phyloP scores from a whole-genome alignment of 257 asterid genomes.

The Petunia secreta region DNA sequence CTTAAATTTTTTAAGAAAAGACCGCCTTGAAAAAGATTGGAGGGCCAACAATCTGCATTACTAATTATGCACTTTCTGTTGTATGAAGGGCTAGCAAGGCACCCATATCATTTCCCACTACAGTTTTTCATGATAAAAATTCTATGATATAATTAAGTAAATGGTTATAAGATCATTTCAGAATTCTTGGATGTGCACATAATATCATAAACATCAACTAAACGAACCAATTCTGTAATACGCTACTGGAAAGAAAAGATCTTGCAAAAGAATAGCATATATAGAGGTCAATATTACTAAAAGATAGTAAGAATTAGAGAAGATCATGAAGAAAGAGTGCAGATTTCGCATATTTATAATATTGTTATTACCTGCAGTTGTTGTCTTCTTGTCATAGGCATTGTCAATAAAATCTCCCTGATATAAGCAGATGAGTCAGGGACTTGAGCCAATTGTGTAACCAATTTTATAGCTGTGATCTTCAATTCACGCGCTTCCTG shows the following conservation, averaged over 20 bases:
- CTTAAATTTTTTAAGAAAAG: too few species aligned
- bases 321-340: not conserved
- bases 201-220: too few species aligned
- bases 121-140: too few species aligned
- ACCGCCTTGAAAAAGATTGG: too few species aligned
- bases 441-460: slow-evolving; percentile 93
- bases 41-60: too few species aligned
- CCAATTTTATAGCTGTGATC: slow-evolving; percentile 63
- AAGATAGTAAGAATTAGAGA: not conserved
- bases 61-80: too few species aligned
- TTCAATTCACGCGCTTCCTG: slow-evolving; percentile 74
- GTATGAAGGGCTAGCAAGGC: too few species aligned
- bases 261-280: not conserved
- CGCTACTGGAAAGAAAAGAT: not conserved
- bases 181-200: too few species aligned
- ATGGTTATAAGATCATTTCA: too few species aligned
- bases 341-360: not conserved
- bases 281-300: not conserved
- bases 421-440: slow-evolving; percentile 68
- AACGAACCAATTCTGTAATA: not conserved
- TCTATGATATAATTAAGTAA: too few species aligned
- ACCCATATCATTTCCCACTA: too few species aligned
- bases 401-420: slow-evolving; percentile 74
- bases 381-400: slow-evolving; percentile 80
- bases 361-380: slow-evolving; percentile 76